phyloP scores from a whole-genome alignment of 2,329 filamentous ascomycete species.

The Fusarium metavorans region DNA sequence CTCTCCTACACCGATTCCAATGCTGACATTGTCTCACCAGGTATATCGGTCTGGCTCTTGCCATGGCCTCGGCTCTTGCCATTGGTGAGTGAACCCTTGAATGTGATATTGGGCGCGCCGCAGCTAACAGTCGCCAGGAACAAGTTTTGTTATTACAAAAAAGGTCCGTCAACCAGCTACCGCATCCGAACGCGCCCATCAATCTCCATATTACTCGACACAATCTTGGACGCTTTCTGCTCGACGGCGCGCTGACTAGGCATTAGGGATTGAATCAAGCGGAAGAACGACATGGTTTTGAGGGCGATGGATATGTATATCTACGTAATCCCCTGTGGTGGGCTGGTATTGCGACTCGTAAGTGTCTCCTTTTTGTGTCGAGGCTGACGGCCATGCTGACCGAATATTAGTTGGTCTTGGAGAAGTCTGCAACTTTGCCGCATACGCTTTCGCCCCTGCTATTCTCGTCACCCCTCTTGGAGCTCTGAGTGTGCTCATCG shows the following conservation, averaged over 20 bases:
- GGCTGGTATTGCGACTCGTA: constrained; percentile 91
- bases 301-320: constrained; percentile 96
- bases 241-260: constrained; percentile 22
- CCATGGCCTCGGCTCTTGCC: constrained; percentile 79
- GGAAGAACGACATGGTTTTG: constrained; percentile 91
- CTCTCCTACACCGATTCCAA: neutral
- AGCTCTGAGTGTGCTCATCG: constrained; percentile 93
- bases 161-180: constrained; percentile 70
- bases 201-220: neutral
- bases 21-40: constrained; percentile 55
- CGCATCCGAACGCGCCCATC: neutral
- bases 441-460: constrained; percentile 98
- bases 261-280: constrained; percentile 87
- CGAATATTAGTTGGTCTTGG: constrained; percentile 80
- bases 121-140: constrained; percentile 66
- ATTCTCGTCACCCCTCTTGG: constrained; percentile 97
- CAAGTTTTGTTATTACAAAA: constrained; percentile 99
- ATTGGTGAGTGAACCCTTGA: constrained; percentile 69
- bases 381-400: constrained; percentile 31
- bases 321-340: constrained; percentile 97
- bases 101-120: neutral
- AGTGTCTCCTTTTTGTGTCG: constrained; percentile 49
- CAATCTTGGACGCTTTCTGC: neutral
- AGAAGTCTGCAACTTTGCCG: constrained; percentile 96
- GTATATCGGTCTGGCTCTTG: constrained; percentile 81